A percentile compares a stretch with the other conserved stretches of the same genome.
Evolutionary conservation across 2,329 filamentous ascomycete species (phyloP).

Genomic region (Periglandula ipomoeae): DNA sequence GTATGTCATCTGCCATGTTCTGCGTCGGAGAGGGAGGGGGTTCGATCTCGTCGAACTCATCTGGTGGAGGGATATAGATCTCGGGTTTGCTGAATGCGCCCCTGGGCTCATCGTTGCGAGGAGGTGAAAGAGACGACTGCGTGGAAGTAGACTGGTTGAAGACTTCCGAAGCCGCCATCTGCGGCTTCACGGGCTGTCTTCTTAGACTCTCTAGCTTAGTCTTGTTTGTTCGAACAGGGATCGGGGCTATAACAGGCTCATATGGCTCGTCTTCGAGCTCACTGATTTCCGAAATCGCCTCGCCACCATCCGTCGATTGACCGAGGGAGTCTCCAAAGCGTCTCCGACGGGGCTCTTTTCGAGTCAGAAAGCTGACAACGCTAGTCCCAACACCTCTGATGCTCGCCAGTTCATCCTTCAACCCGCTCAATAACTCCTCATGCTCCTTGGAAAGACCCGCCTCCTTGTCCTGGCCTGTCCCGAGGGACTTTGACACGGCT

Average conservation of each 20-base stretch:
- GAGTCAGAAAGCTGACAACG: constrained; percentile 11
- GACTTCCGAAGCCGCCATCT: constrained; percentile 15
- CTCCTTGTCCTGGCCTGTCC: constrained; percentile 16
- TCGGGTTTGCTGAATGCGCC: not conserved
- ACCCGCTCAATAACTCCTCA: constrained; percentile 27
- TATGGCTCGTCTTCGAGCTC: constrained; percentile 40
- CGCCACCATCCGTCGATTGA: constrained; percentile 11
- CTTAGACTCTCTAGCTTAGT: constrained; percentile 13
- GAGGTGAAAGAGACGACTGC: constrained; percentile 1
- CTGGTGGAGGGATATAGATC: not conserved
- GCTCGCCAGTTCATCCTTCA: constrained; percentile 31
- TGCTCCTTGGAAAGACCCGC: constrained; percentile 32
- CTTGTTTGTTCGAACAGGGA: constrained; percentile 17
- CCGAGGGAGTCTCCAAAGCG: not conserved
- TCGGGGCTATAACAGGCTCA: constrained; percentile 10
- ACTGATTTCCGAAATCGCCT: constrained; percentile 38
- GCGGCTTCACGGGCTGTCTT: constrained; percentile 18
- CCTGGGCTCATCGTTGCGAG: not conserved
- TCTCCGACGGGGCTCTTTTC: not conserved
- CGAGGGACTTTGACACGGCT: constrained; percentile 15
- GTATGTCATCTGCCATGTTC: constrained; percentile 45
- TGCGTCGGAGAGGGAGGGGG: constrained; percentile 33
- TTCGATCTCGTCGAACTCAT: constrained; percentile 3
- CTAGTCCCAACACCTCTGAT: constrained; percentile 14
- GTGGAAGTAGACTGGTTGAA: constrained; percentile 8